phyloP scores from a whole-genome alignment of 2,329 filamentous ascomycete species.

The Diplodia seriata region DNA sequence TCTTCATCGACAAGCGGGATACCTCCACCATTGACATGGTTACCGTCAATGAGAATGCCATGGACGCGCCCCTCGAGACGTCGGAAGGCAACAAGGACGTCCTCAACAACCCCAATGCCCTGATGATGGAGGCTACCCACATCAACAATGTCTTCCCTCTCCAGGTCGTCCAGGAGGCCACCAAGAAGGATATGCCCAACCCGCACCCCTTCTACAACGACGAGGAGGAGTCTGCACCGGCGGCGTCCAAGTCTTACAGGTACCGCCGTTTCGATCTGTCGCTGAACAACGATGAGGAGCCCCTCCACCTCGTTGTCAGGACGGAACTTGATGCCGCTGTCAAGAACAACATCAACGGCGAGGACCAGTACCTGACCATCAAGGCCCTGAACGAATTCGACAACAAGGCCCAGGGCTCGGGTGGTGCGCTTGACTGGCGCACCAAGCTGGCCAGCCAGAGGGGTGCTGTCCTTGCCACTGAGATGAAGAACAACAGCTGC shows the following conservation, averaged over 20 bases:
- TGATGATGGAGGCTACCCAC: conserved; percentile 97
- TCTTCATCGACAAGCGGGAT: conserved; percentile 98
- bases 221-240: conserved; percentile 88
- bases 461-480: conserved; percentile 95
- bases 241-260: conserved; percentile 97
- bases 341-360: conserved; percentile 91
- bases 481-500: conserved; percentile 99
- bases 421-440: conserved; percentile 95
- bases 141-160: conserved; percentile 99
- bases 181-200: conserved; percentile 83
- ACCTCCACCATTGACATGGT: conserved; percentile 95
- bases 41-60: conserved; percentile 98
- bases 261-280: conserved; percentile 97
- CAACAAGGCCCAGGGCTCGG: conserved; percentile 93
- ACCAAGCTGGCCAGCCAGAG: conserved; percentile 92
- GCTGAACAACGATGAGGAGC: conserved; percentile 87
- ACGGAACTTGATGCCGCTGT: conserved; percentile 95
- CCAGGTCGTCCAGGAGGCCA: conserved; percentile 85
- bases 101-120: conserved; percentile 90
- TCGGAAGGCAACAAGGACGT: conserved; percentile 91
- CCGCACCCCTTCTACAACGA: conserved; percentile 98
- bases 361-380: conserved; percentile 89
- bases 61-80: conserved; percentile 89
- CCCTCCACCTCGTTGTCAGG: conserved; percentile 89
- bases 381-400: conserved; percentile 99